Evolutionary conservation across 75 land plant genomes (phyloP), one percentile per base, ranked within the genome.

Genomic region (Pinus tabuliformis): DNA sequence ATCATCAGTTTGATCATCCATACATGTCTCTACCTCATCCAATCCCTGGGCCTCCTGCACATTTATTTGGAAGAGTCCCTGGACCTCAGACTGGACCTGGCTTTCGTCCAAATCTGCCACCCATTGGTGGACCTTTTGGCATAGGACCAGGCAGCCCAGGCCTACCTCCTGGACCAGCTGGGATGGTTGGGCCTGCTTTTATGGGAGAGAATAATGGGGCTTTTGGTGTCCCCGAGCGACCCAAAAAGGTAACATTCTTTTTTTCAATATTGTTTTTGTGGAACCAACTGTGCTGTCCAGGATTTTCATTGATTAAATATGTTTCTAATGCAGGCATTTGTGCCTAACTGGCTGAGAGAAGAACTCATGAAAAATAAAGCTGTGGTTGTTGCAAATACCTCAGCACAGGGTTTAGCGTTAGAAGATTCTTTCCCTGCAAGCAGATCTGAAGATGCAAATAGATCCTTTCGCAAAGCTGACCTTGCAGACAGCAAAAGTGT

Each of bases 261-360:
- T 82, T 42, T 49, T 11, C 11, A 18, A 42, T 42, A 18, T 37
- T 42, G 21, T n/a, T 42, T 20, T 68, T 39, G 15, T 49, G 5
- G 12, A 3, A 11, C 30, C 18, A 13, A 21, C 16, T 58, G 17
- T 26, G 20, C 28, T 73, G 5, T 57, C 26, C 16, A 21, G 20
- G 26, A 78, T 9, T 12, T 57, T 75, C 7, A 42, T 72, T 73
- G 12, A 54, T n/a, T 1, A 20, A 73, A 28, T 12, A 24, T n/a
- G 33, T 54, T 24, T 73, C 12, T 54, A 56, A 22, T 77, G 64
- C 84, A 97, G 99, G 96, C 96, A 75, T 72, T 98, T 57, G 96
- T 97, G n/a, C 99, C 99, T 65, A 89, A 89, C 64, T 97, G 99
- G 99, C 88, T 97, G 4, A 88, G 88, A 75, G 99, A 97, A 75